phyloP scores from a whole-genome alignment of 2,329 filamentous ascomycete genomes.

The Bipolaris bicolor region DNA sequence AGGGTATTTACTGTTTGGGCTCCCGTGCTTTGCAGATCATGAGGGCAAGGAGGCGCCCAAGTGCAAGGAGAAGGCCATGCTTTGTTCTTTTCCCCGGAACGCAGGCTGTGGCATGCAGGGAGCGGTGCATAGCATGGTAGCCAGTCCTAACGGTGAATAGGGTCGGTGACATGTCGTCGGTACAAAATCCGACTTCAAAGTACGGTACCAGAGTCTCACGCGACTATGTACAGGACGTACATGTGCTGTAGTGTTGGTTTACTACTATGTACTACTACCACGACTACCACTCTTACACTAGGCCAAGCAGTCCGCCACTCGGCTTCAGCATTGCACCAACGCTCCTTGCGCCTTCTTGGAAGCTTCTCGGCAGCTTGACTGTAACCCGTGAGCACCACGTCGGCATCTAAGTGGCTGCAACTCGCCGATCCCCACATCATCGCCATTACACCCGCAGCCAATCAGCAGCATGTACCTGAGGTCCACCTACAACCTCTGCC shows the following conservation, averaged over 20 bases:
- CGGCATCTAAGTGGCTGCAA: constrained; percentile 26
- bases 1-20: not conserved
- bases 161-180: no score
- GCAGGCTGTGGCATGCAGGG: constrained; percentile 3
- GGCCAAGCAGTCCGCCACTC: not conserved
- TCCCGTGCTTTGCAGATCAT: constrained; percentile 7
- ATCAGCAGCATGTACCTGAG: constrained; percentile 44
- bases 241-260: no score
- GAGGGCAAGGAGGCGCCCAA: not conserved
- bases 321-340: constrained; percentile 3
- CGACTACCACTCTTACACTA: not conserved
- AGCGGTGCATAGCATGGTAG: constrained; percentile 1
- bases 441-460: constrained; percentile 27
- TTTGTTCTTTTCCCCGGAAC: not conserved
- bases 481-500: constrained; percentile 10
- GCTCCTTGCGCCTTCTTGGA: constrained; percentile 3
- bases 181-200: not conserved
- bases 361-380: constrained; percentile 10
- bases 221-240: not conserved
- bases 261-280: no score
- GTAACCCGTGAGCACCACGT: constrained; percentile 8
- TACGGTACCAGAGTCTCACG: not conserved
- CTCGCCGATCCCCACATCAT: constrained; percentile 42
- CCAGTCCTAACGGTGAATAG: not conserved
- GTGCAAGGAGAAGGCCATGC: not conserved